These are phyloP conservation scores for Oenanthe sinensis DNA, from an alignment of 129 eudicot genomes.

Conservation along the genomic window DNA sequence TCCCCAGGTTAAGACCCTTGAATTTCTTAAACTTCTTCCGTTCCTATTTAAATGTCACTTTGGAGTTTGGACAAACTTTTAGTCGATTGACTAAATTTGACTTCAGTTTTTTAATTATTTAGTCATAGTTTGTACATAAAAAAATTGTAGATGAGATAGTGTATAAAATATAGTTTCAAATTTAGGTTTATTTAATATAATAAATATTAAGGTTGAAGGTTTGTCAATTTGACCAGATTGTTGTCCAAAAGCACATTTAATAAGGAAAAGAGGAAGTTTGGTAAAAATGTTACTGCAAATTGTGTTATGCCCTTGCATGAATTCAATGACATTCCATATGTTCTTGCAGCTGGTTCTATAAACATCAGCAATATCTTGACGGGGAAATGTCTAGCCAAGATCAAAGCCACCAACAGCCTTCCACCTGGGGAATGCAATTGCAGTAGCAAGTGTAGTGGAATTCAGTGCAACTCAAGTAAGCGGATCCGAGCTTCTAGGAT, in stretches of 20 bases:
- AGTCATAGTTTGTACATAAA: neutral
- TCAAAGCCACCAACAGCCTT: conserved; percentile 30
- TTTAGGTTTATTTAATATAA: too few relatives aligned
- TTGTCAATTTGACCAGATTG: neutral
- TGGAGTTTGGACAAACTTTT: too few relatives aligned
- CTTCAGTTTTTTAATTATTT: neutral
- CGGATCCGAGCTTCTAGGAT: conserved; percentile 22
- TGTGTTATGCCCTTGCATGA: neutral
- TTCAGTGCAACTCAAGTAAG: conserved; percentile 29
- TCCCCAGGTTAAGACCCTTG: neutral
- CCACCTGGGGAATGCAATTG: conserved; percentile 30
- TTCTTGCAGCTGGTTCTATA: conserved; percentile 25
- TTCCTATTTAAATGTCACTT: neutral
- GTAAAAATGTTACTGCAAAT: neutral
- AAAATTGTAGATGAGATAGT: too few relatives aligned
- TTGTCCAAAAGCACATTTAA: neutral
- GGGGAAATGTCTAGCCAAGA: conserved; percentile 55
- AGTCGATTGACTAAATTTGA: neutral
- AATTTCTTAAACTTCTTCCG: neutral
- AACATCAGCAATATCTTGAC: conserved; percentile 55
- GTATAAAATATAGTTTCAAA: neutral
- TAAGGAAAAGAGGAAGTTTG: neutral
- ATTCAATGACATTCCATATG: neutral
- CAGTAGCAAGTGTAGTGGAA: conserved; percentile 22
- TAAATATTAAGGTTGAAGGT: neutral